Evolutionary conservation across 1,284 basidiomycete genomes (phyloP).

Genomic region (Pulchroboletus neoregius): DNA sequence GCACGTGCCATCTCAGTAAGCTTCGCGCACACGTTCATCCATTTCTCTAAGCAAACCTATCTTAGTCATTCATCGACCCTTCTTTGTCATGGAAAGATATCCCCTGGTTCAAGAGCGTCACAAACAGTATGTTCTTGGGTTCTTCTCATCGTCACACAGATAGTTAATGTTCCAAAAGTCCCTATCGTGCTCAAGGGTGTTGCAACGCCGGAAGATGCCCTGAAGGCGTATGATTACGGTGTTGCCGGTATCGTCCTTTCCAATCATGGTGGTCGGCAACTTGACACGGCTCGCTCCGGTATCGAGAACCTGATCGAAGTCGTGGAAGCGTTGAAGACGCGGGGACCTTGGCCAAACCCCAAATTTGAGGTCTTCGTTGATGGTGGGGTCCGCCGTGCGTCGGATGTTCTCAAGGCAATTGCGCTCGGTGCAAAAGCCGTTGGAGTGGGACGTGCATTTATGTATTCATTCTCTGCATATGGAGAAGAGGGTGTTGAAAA

Average conservation of each 20-base stretch:
- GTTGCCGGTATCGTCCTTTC: slow-evolving; percentile 61
- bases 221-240: slow-evolving; percentile 62
- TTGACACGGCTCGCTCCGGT: slow-evolving; percentile 62
- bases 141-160: background rate
- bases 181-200: slow-evolving; percentile 60
- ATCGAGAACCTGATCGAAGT: slow-evolving; percentile 66
- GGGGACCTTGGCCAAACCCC: slow-evolving; percentile 41
- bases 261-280: slow-evolving; percentile 67
- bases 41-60: slow-evolving; percentile 1
- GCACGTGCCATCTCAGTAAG: slow-evolving; percentile 83
- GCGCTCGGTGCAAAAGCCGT: slow-evolving; percentile 66
- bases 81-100: slow-evolving; percentile 83
- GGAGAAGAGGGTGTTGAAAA: slow-evolving; percentile 58
- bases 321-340: slow-evolving; percentile 52
- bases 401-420: slow-evolving; percentile 70
- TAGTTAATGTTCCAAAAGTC: slow-evolving; percentile 32
- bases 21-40: slow-evolving; percentile 8
- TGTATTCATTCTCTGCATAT: slow-evolving; percentile 65
- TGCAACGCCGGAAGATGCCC: slow-evolving; percentile 61
- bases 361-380: slow-evolving; percentile 70
- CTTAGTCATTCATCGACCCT: slow-evolving; percentile 88
- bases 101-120: slow-evolving; percentile 86
- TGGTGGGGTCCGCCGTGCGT: slow-evolving; percentile 66
- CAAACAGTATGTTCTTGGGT: slow-evolving; percentile 53
- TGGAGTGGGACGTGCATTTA: slow-evolving; percentile 53